Base-by-base conservation (phyloP, 208 protist genomes). In the Acanthamoeba castellanii region DNA sequence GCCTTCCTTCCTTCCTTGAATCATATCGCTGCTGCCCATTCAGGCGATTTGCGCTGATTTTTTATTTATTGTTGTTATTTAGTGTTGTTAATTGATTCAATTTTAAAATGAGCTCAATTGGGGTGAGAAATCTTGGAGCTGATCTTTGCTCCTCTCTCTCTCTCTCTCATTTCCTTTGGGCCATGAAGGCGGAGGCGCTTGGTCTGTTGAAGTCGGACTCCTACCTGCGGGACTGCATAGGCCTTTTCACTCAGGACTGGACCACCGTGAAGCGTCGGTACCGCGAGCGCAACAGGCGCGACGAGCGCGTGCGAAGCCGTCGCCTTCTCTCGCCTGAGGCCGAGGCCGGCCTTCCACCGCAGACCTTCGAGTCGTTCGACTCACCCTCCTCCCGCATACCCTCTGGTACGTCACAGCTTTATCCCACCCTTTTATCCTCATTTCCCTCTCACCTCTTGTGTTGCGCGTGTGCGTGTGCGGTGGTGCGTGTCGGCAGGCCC, bases 221-320 rank as follows among this genome's bases (percentile, higher is more conserved):
- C 30, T 93, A 93, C n/a, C 27, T 93, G 45, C 68, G 89, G 14
- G 89, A 93, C 66, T 93, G 61, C 47, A 30, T 93, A 0, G 89
- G 52, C 16, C 52, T 93, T 8, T 93, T 93, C 42, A 47, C 66
- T 0, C 59, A 93, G 66, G 89, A 93, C 66, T 93, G 89, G 89
- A 91, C 30, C 6, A 50, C 82, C 8, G 89, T 93, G 27, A 34
- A 52, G 37, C 25, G 68, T 30, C 50, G 87, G 34, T 68, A 30
- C 47, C 45, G n/a, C n/a, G 85, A 64, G 52, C 85, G 85, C 55
- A 45, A 88, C n/a, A 37, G 52, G 27, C 52, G 57, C 32, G 57
- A 50, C 22, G 85, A 61, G 42, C 85, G 61, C 11, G 85, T 91
- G 30, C 85, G 57, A 8, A 64, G 27, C 13, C 30, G 61, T 16